Evolutionary conservation across 1,284 basidiomycete genomes (phyloP).

Genomic region (Takashimella koratensis): DNA sequence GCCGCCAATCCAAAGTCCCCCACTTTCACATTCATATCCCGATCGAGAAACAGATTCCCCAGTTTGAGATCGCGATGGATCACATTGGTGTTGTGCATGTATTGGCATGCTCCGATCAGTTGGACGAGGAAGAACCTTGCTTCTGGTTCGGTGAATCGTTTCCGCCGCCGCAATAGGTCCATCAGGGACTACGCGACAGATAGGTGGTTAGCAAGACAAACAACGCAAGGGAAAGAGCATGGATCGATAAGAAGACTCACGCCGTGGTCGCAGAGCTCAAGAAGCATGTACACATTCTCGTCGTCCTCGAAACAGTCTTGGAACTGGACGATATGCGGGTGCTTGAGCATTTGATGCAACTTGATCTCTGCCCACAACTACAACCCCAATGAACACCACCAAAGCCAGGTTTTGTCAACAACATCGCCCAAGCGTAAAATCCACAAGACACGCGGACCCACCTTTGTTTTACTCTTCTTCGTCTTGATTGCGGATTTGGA

Average conservation of each 20-base stretch:
- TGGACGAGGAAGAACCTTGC: conserved; percentile 90
- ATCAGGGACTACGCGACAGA: conserved; percentile 56
- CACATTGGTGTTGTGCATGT: conserved; percentile 92
- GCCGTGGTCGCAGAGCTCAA: conserved; percentile 88
- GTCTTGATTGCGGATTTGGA: conserved; percentile 77
- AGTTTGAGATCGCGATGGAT: conserved; percentile 96
- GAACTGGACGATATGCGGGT: conserved; percentile 91
- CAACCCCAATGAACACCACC: too few relatives aligned
- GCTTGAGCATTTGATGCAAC: conserved; percentile 85
- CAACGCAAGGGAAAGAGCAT: too few relatives aligned
- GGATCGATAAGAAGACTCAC: conserved; percentile 47
- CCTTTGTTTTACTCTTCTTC: conserved; percentile 90
- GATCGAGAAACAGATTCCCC: conserved; percentile 91
- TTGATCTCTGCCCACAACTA: conserved; percentile 98
- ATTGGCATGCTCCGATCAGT: conserved; percentile 89
- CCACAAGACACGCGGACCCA: conserved; percentile 38
- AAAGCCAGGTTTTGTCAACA: neutral
- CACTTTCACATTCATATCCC: conserved; percentile 90
- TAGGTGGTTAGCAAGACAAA: too few relatives aligned
- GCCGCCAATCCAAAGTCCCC: conserved; percentile 97
- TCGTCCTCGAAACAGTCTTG: conserved; percentile 94
- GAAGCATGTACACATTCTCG: conserved; percentile 94
- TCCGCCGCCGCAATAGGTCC: conserved; percentile 85
- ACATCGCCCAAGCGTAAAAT: neutral
- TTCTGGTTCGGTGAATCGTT: conserved; percentile 88